A percentile compares a stretch with the other conserved stretches of the same genome.
phyloP scores from a whole-genome alignment of 257 asterid species.

The Misopates orontium region DNA sequence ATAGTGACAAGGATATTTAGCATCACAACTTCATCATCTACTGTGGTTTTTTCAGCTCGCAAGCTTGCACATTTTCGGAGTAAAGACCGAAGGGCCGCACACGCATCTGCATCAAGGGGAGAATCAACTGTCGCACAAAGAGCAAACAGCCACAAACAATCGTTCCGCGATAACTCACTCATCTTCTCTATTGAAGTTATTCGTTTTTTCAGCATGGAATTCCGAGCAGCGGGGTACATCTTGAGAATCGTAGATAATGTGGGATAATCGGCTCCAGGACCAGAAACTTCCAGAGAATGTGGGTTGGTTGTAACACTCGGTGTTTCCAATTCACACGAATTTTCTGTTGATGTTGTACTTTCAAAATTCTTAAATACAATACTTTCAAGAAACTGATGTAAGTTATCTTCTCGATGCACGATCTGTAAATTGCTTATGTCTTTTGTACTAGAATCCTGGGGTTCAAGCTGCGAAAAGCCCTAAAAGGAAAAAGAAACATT shows the following conservation, averaged over 20 bases:
- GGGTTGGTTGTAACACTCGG: constrained; percentile 22
- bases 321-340: constrained; percentile 29
- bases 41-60: constrained; percentile 62
- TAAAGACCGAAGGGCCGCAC: constrained; percentile 77
- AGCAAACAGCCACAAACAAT: constrained; percentile 75
- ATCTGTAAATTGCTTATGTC: constrained; percentile 27
- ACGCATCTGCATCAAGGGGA: constrained; percentile 75
- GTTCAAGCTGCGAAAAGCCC: constrained; percentile 54
- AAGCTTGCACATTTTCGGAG: constrained; percentile 79
- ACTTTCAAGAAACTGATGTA: constrained; percentile 36
- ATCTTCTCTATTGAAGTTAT: constrained; percentile 47
- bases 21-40: constrained; percentile 69
- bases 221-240: constrained; percentile 76
- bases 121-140: constrained; percentile 75
- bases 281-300: constrained; percentile 23
- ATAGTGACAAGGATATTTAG: constrained; percentile 70
- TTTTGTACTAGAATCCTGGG: constrained; percentile 32
- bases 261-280: constrained; percentile 38
- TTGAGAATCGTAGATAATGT: constrained; percentile 54
- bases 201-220: constrained; percentile 57
- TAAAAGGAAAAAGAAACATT: constrained; percentile 33
- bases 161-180: constrained; percentile 44
- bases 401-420: constrained; percentile 23
- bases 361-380: constrained; percentile 33
- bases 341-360: constrained; percentile 30